Base-by-base conservation (phyloP, 2,329 filamentous ascomycete genomes). In the Apiospora malaysiana region DNA sequence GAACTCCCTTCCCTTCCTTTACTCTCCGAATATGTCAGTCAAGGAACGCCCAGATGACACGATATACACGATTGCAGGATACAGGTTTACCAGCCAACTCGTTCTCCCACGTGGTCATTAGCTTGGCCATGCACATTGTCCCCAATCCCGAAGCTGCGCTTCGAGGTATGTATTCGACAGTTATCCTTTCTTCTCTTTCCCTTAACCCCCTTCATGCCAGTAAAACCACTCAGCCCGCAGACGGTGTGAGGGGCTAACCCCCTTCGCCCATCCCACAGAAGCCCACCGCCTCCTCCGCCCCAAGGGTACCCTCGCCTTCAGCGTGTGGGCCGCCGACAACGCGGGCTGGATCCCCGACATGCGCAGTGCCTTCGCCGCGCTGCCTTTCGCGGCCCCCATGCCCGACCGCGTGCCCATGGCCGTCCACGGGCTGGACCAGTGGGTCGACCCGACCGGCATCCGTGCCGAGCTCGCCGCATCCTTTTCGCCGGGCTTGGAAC, bases 111-210 rank as follows among this genome's bases (percentile, higher is more conserved):
- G 27, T 68, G 10, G 46, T 47, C 43, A 32, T 68, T 43, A 68
- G 47, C 43, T 68, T 68, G 25, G 66, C 66, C 66, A 68, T 68
- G 43, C 66, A 68, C 66, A 37, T 68, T 25, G 37, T 68, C 14
- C 66, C 66, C 18, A 47, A 45, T 3, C 66, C 66, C 25, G 66
- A 23, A 9, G 25, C 18, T 7, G 66, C n/a, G 43, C 66, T 63
- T 0, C 56, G 56, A 63, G 56, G 56, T 63, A 40, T 10, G 32
- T 32, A 25, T 7, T 18, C 21, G 14, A 3, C 32, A n/a, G 12
- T 2, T 40, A 23, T 9, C 32, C 14, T 59, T 18, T n/a, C 45
- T 4, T 9, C 6, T 32, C 21, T 10, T 8, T n/a, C n/a, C 27
- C 32, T 8, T 8, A n/a, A n/a, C n/a, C 18, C 18, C 51, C 25